These are phyloP conservation scores for Fusarium gaditjirri DNA, from an alignment of 2,329 filamentous ascomycete species.

Conservation along the genomic window DNA sequence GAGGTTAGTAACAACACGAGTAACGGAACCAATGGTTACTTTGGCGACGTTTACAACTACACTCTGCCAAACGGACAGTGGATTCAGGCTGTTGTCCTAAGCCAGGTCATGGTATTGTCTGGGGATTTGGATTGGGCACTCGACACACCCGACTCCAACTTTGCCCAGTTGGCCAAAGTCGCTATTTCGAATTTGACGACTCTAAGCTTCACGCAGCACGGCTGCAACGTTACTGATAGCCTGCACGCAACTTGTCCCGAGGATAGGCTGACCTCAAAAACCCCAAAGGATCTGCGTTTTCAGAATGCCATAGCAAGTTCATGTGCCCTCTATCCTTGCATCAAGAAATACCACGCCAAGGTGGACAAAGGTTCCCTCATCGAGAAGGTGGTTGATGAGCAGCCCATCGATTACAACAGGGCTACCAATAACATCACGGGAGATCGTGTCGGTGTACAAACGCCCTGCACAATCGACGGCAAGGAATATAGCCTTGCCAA, in stretches of 20 bases:
- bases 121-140: slow-evolving; percentile 5
- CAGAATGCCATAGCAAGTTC: neutral
- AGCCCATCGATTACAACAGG: neutral
- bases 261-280: neutral
- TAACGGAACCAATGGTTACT: rapidly evolving
- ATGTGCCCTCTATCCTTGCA: slow-evolving; percentile 4
- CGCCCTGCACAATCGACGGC: neutral
- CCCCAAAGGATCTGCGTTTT: neutral
- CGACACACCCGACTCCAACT: neutral
- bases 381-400: neutral
- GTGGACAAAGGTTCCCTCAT: neutral
- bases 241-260: neutral
- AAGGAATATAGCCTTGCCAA: neutral
- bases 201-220: neutral
- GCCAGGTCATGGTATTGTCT: rapidly evolving
- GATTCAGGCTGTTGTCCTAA: rapidly evolving
- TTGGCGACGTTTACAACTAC: neutral
- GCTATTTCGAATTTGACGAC: neutral
- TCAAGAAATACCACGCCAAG: slow-evolving; percentile 6
- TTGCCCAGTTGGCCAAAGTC: neutral
- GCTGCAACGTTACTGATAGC: neutral
- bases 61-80: neutral
- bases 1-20: rapidly evolving
- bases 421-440: neutral
- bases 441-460: neutral